phyloP scores from a whole-genome alignment of 2,329 filamentous ascomycete species.

The Ophiostoma tasmaniense region DNA sequence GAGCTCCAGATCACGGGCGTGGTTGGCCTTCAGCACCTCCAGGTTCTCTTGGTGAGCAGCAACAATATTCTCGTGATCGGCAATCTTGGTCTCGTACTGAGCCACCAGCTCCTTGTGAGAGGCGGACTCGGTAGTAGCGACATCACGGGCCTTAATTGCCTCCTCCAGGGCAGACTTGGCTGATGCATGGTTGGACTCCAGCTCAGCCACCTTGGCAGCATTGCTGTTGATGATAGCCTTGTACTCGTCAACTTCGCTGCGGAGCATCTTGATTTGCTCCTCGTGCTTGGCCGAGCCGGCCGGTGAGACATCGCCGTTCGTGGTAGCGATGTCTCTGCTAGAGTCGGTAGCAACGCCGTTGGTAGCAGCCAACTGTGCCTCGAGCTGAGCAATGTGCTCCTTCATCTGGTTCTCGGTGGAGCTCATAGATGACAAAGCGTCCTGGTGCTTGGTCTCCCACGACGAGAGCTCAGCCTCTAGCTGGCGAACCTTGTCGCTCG shows the following conservation, averaged over 20 bases:
- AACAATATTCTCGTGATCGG: conserved; percentile 50
- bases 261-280: conserved; percentile 52
- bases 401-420: conserved; percentile 64
- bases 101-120: conserved; percentile 40
- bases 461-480: conserved; percentile 63
- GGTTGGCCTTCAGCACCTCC: conserved; percentile 39
- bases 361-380: conserved; percentile 41
- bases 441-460: conserved; percentile 70
- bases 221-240: conserved; percentile 64
- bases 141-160: conserved; percentile 44
- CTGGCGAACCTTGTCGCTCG: conserved; percentile 43
- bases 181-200: conserved; percentile 63
- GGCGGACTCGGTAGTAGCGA: conserved; percentile 37
- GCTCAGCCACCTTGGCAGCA: conserved; percentile 57
- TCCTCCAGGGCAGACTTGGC: conserved; percentile 61
- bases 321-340: conserved; percentile 33
- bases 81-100: conserved; percentile 50
- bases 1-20: conserved; percentile 42
- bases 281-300: conserved; percentile 44
- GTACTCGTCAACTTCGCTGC: conserved; percentile 72
- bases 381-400: conserved; percentile 63
- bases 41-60: conserved; percentile 46
- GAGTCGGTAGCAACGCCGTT: neutral
- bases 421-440: conserved; percentile 61
- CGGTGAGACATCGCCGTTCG: neutral